Percentiles rank a stretch among this genome's conserved stretches.
These are phyloP conservation scores for Naganishia sp. DNA, from an alignment of 1,284 basidiomycete species.

Conservation along the genomic window DNA sequence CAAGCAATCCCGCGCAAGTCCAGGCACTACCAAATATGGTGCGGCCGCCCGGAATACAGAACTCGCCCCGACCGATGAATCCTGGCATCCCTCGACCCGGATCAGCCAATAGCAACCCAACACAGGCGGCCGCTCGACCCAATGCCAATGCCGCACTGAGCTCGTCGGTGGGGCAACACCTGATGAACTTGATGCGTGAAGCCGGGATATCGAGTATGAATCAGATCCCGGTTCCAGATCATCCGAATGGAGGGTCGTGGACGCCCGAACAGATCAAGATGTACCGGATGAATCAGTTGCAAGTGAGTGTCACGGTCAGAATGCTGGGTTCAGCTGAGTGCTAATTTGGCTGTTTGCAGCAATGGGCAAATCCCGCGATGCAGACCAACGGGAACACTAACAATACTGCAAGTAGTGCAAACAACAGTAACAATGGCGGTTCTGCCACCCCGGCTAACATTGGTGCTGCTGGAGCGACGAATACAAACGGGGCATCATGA, in stretches of 20 bases:
- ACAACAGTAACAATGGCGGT: conserved; percentile 5
- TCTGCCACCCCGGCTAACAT: neutral
- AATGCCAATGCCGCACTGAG: conserved; percentile 19
- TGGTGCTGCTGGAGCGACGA: neutral
- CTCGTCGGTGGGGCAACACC: conserved; percentile 12
- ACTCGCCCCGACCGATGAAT: conserved; percentile 14
- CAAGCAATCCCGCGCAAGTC: conserved; percentile 8
- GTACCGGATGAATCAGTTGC: conserved; percentile 22
- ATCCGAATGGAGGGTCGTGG: conserved; percentile 25
- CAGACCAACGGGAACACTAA: conserved; percentile 13
- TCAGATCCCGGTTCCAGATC: conserved; percentile 25
- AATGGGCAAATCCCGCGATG: conserved; percentile 16
- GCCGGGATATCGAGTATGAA: conserved; percentile 24
- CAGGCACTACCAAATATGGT: conserved; percentile 9
- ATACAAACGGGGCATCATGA: neutral
- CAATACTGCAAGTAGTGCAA: conserved; percentile 7
- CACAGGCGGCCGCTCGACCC: neutral
- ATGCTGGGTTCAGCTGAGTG: neutral
- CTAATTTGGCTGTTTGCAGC: conserved; percentile 5
- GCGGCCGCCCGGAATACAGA: conserved; percentile 10
- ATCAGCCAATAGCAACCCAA: conserved; percentile 8
- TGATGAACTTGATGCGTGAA: conserved; percentile 25
- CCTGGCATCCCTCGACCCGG: neutral
- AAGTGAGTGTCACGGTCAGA: conserved; percentile 8
- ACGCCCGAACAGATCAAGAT: conserved; percentile 16